A percentile compares a stretch with the other conserved stretches of the same genome.
Conservation (phyloP, 1,139 yeast genomes). For the Debaryomyces udenii region DNA sequence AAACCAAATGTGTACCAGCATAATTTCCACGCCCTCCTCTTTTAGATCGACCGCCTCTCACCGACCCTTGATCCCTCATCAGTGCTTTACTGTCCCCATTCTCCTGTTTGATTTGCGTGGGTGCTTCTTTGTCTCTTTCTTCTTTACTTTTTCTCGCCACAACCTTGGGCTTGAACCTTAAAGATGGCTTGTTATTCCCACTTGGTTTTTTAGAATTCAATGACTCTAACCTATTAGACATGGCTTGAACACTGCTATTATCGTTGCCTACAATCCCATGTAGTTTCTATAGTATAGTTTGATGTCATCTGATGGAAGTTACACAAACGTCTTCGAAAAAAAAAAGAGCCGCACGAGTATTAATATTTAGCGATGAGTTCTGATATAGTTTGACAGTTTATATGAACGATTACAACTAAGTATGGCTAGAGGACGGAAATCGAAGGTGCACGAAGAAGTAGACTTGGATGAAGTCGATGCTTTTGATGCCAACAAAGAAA, state of each 20-base stretch:
- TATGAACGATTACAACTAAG: background rate
- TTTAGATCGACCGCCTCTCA: slow-evolving; percentile 37
- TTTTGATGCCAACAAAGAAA: slow-evolving; percentile 67
- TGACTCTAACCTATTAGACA: slow-evolving; percentile 51
- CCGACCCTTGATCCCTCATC: slow-evolving; percentile 27
- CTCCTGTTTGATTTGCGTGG: slow-evolving; percentile 50
- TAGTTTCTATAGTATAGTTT: slow-evolving; percentile 1
- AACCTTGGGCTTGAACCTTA: slow-evolving; percentile 78
- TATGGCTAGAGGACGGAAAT: slow-evolving; percentile 14
- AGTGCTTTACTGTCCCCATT: slow-evolving; percentile 19
- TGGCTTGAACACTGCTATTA: slow-evolving; percentile 15
- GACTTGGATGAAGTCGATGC: slow-evolving; percentile 71
- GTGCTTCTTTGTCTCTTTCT: slow-evolving; percentile 79
- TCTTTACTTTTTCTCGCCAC: slow-evolving; percentile 82
- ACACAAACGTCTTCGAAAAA: slow-evolving; percentile 8
- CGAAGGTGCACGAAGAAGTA: slow-evolving; percentile 25
- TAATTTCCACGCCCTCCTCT: slow-evolving; percentile 49
- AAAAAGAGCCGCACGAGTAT: slow-evolving; percentile 12
- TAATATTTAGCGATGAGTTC: slow-evolving; percentile 12
- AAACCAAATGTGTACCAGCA: slow-evolving; percentile 68
- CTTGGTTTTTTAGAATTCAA: slow-evolving; percentile 39
- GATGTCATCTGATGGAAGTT: slow-evolving; percentile 3
- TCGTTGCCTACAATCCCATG: background rate
- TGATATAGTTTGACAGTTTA: slow-evolving; percentile 5
- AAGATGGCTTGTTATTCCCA: slow-evolving; percentile 46